Base-by-base conservation (phyloP, 176 grass and related monocot species). In the Alopecurus myosuroides region DNA sequence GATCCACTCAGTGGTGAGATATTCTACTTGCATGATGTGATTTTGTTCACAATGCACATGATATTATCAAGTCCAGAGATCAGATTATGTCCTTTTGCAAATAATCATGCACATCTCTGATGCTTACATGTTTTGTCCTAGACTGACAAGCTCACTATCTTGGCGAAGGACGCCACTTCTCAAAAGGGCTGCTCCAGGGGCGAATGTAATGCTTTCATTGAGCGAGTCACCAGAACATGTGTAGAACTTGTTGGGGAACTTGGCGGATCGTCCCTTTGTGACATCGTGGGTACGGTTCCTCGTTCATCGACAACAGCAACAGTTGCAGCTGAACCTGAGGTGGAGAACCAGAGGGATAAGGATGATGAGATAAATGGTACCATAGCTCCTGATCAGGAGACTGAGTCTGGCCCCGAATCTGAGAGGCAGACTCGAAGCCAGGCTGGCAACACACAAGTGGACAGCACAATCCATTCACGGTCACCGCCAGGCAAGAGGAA, bases 1-100 rank as follows among this genome's bases (percentile, higher is more conserved):
- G 78, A 87, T 87, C 23, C 85, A 87, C 19, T 64, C 78, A 66
- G 85, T 87, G 85, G 85, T 87, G 81, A 65, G 77, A 30, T 6
- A 52, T 74, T 56, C 23, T 81, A 31, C n/a, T 64, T 53, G 23
- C 64, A 26, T 31, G 23, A 85, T 75, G 37, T 56, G 25, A 11
- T 78, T 11, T 34, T 3, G n/a, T 31, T 77, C 61, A 69, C 31
- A 6, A 44, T 53, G 4, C 44, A 12, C 15, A 39, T 30, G 11
- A 20, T 75, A 18, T 39, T 74, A 64, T 73, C 40, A 80, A 63
- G 22, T 5, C 9, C 22, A 6, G 35, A 39, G 33, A 36, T 65
- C 41, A n/a, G 36, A 44, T 74, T 60, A 29, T 56, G 26, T 61
- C 72, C 35, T 82, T 83, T 72, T 73, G 51, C 3, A 49, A 49